A percentile compares a stretch with the other conserved stretches of the same genome.
These are phyloP conservation scores for Gardenia jasminoides DNA, from an alignment of 257 asterid genomes.

Conservation along the genomic window DNA sequence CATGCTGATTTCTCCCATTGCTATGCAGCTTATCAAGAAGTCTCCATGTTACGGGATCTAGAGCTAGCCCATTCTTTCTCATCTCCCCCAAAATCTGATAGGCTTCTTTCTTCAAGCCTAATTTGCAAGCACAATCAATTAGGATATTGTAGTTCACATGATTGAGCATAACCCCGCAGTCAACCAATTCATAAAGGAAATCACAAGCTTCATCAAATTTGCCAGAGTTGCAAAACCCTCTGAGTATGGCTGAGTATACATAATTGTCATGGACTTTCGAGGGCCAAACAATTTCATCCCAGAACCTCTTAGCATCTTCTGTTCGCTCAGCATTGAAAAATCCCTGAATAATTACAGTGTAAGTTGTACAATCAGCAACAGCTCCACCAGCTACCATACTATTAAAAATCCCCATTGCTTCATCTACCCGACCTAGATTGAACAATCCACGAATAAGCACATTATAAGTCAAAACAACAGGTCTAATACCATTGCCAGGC, in stretches of 20 bases:
- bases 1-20: constrained; percentile 10
- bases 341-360: constrained; percentile 38
- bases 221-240: constrained; percentile 61
- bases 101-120: constrained; percentile 75
- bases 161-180: constrained; percentile 56
- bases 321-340: constrained; percentile 13
- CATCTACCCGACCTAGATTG: constrained; percentile 49
- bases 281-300: constrained; percentile 71
- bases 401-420: constrained; percentile 60
- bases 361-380: constrained; percentile 58
- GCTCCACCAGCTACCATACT: constrained; percentile 44
- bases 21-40: constrained; percentile 65
- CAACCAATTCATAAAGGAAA: constrained; percentile 70
- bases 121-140: constrained; percentile 55
- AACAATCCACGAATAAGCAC: constrained; percentile 60
- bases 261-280: constrained; percentile 64
- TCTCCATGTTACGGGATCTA: constrained; percentile 90
- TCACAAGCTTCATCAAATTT: constrained; percentile 64
- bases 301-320: constrained; percentile 71
- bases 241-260: constrained; percentile 68
- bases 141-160: constrained; percentile 73
- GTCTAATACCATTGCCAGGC: constrained; percentile 52
- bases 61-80: constrained; percentile 68
- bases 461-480: constrained; percentile 68
- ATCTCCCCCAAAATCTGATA: constrained; percentile 76